Percentiles rank a stretch among this genome's conserved stretches.
phyloP scores from a whole-genome alignment of 306 rosid species.

The Acacia crassicarpa region DNA sequence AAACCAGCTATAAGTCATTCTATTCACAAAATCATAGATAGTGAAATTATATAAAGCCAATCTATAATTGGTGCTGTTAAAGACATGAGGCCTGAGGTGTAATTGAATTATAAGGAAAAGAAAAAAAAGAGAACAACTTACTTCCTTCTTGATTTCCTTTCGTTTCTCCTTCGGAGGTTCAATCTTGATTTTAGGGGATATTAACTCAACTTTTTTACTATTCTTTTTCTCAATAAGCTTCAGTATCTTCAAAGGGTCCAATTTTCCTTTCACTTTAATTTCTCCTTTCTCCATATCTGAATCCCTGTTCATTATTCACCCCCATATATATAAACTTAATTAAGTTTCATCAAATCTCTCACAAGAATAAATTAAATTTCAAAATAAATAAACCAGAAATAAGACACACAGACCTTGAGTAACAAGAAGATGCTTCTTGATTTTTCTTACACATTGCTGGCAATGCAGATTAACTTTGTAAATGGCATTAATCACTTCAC shows the following conservation, averaged over 20 bases:
- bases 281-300: constrained; percentile 72
- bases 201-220: constrained; percentile 64
- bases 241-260: constrained; percentile 61
- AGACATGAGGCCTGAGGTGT: not conserved
- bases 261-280: constrained; percentile 61
- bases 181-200: constrained; percentile 73
- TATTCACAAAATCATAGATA: no score
- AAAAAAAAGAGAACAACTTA: constrained; percentile 41
- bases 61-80: not conserved
- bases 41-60: not conserved
- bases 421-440: constrained; percentile 66
- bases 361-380: not conserved
- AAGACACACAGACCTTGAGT: constrained; percentile 48
- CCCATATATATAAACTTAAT: not conserved
- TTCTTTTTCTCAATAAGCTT: constrained; percentile 56
- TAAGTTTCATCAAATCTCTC: not conserved
- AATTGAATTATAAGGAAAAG: not conserved
- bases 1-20: not conserved
- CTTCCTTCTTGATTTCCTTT: constrained; percentile 61
- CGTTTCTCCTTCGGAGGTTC: constrained; percentile 39
- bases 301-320: constrained; percentile 45
- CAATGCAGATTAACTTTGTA: constrained; percentile 79
- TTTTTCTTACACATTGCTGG: constrained; percentile 66
- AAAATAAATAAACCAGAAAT: not conserved
- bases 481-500: constrained; percentile 65